phyloP scores from a whole-genome alignment of 2,329 filamentous ascomycete genomes.

The Fusarium xyrophilum region DNA sequence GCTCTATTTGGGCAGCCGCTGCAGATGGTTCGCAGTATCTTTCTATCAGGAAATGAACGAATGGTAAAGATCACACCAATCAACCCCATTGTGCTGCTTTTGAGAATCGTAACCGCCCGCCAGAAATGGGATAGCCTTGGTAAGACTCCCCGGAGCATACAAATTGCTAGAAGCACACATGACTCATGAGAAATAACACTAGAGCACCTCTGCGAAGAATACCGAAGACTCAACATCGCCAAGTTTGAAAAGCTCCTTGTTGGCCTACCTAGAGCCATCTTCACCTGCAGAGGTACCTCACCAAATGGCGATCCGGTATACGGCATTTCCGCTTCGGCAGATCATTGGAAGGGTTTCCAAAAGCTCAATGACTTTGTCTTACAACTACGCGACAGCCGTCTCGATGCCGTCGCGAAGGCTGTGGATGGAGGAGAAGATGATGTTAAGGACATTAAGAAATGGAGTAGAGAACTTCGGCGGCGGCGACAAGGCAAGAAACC shows the following conservation, averaged over 20 bases:
- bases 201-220: not conserved
- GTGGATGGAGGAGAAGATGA: not conserved
- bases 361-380: not conserved
- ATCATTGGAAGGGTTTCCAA: not conserved
- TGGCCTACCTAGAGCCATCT: not conserved
- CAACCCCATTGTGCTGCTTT: not conserved
- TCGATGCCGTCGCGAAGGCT: not conserved
- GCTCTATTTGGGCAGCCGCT: not conserved
- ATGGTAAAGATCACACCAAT: not conserved
- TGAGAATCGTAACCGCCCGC: not conserved
- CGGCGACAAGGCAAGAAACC: too few species aligned
- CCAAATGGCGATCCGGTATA: not conserved
- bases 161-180: not conserved
- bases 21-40: not conserved
- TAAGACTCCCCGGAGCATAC: too few species aligned
- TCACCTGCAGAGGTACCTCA: not conserved
- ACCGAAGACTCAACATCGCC: not conserved
- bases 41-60: not conserved
- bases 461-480: too few species aligned
- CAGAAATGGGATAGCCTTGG: not conserved
- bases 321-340: not conserved
- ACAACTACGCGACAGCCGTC: not conserved
- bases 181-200: not conserved
- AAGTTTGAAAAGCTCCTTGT: not conserved
- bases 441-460: too few species aligned